Percentiles rank a stretch among this genome's conserved stretches.
Evolutionary conservation across 2,329 filamentous ascomycete species (phyloP).

Genomic region (Epichloe sylvatica): DNA sequence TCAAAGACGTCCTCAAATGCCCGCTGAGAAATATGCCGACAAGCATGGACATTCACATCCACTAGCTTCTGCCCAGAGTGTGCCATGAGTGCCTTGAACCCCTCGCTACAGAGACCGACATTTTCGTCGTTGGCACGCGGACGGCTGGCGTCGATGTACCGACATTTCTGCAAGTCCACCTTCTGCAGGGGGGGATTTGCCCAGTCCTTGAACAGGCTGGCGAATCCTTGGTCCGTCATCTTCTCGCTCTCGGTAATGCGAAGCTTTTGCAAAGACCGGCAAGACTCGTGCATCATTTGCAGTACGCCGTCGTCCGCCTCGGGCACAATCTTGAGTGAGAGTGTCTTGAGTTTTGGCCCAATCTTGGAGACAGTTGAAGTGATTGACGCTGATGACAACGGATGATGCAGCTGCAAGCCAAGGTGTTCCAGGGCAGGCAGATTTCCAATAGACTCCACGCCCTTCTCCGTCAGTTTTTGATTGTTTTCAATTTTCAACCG

Average conservation of each 20-base stretch:
- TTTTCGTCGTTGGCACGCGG: slow-evolving; percentile 51
- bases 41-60: slow-evolving; percentile 65
- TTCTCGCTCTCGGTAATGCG: slow-evolving; percentile 65
- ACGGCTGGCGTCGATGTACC: slow-evolving; percentile 57
- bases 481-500: slow-evolving; percentile 74
- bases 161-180: slow-evolving; percentile 64
- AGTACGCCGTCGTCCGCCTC: slow-evolving; percentile 57
- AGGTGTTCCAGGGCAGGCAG: slow-evolving; percentile 58
- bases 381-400: slow-evolving; percentile 43
- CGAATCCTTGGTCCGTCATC: slow-evolving; percentile 64
- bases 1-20: slow-evolving; percentile 65
- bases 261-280: slow-evolving; percentile 56
- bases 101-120: slow-evolving; percentile 60
- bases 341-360: slow-evolving; percentile 55
- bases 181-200: slow-evolving; percentile 54
- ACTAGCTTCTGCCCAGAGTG: slow-evolving; percentile 59
- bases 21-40: slow-evolving; percentile 60
- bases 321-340: slow-evolving; percentile 60
- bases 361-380: slow-evolving; percentile 45
- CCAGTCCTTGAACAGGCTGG: slow-evolving; percentile 62
- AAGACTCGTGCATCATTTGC: slow-evolving; percentile 54
- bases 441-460: slow-evolving; percentile 49
- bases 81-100: slow-evolving; percentile 68
- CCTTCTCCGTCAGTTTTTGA: slow-evolving; percentile 53
- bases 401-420: slow-evolving; percentile 51